Conservation (phyloP, 768 basidiomycete genomes). For the Gymnopilus dilepis region DNA sequence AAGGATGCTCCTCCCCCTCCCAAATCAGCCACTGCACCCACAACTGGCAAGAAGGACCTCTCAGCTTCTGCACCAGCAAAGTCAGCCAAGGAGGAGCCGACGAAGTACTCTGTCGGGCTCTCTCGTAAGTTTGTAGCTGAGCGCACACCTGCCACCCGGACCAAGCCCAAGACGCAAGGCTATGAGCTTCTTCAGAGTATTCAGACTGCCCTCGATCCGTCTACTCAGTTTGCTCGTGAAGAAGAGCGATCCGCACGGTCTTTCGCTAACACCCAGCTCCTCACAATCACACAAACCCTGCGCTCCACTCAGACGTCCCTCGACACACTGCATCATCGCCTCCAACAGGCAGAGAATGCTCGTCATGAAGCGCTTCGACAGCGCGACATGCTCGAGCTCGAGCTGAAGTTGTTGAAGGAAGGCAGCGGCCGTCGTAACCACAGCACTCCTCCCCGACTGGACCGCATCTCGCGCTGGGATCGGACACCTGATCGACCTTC, state of each 20-base stretch:
- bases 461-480: too few relatives aligned
- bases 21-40: too few relatives aligned
- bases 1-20: too few relatives aligned
- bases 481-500: too few relatives aligned
- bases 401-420: not conserved
- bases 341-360: constrained; percentile 19
- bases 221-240: constrained; percentile 26
- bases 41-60: too few relatives aligned
- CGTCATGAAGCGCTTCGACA: constrained; percentile 22
- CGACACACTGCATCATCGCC: constrained; percentile 23
- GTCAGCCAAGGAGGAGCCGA: not conserved
- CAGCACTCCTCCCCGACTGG: too few relatives aligned
- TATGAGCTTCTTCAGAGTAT: constrained; percentile 28
- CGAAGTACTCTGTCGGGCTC: constrained; percentile 3
- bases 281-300: constrained; percentile 31
- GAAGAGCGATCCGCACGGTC: constrained; percentile 26
- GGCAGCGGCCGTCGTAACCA: not conserved
- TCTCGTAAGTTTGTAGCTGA: constrained; percentile 8
- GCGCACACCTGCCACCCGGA: constrained; percentile 14
- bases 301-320: constrained; percentile 27
- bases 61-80: too few relatives aligned
- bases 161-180: constrained; percentile 10
- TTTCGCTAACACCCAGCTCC: constrained; percentile 30
- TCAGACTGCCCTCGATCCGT: constrained; percentile 31
- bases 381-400: constrained; percentile 13